A percentile compares a stretch with the other conserved stretches of the same genome.
phyloP scores from a whole-genome alignment of 2,329 filamentous ascomycete species.

The Venturia aucupariae region DNA sequence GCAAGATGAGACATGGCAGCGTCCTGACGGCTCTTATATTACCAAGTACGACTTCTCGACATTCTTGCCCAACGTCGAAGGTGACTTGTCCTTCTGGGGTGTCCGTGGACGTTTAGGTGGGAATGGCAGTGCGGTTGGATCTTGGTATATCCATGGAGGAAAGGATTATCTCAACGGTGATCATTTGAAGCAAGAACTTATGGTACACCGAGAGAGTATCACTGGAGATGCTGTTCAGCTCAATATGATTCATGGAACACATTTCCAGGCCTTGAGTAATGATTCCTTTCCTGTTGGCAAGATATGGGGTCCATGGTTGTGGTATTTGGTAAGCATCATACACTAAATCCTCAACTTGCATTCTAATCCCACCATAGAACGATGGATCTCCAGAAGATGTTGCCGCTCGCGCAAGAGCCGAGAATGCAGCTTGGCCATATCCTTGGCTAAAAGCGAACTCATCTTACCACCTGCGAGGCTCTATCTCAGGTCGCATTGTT shows the following conservation, averaged over 20 bases:
- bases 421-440: constrained; percentile 40
- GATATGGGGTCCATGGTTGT: constrained; percentile 18
- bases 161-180: constrained; percentile 44
- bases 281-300: constrained; percentile 28
- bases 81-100: constrained; percentile 31
- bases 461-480: constrained; percentile 41
- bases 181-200: constrained; percentile 45
- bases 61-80: constrained; percentile 12
- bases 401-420: constrained; percentile 29
- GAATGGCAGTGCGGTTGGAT: constrained; percentile 36
- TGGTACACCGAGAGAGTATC: constrained; percentile 41
- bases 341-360: not conserved
- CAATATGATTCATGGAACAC: constrained; percentile 47
- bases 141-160: constrained; percentile 39
- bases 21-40: constrained; percentile 39
- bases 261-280: constrained; percentile 32
- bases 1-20: constrained; percentile 46
- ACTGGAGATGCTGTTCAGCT: constrained; percentile 44
- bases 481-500: constrained; percentile 34
- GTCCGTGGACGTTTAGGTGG: constrained; percentile 28
- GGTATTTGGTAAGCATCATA: constrained; percentile 15
- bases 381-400: constrained; percentile 39
- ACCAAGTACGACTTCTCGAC: constrained; percentile 37
- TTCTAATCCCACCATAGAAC: constrained; percentile 26
- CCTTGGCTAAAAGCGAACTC: constrained; percentile 36